These are phyloP conservation scores for Royoungia palumana DNA, from an alignment of 768 basidiomycete genomes.

Conservation along the genomic window DNA sequence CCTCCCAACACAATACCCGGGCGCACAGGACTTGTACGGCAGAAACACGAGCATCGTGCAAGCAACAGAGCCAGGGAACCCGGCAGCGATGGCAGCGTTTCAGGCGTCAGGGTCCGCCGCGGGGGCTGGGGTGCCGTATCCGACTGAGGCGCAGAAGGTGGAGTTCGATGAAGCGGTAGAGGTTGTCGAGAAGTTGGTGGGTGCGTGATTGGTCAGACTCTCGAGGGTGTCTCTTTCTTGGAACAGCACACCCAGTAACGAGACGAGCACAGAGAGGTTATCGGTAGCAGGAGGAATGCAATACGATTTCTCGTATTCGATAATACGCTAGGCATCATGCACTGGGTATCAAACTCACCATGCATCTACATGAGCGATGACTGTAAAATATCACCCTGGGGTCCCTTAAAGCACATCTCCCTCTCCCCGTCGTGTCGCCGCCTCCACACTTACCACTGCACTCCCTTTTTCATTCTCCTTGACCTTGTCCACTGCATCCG, in stretches of 20 bases:
- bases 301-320: too few species aligned
- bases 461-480: background rate
- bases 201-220: too few species aligned
- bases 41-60: constrained; percentile 63
- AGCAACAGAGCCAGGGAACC: constrained; percentile 37
- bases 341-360: too few species aligned
- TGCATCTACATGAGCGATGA: too few species aligned
- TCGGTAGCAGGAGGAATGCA: too few species aligned
- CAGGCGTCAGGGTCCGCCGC: constrained; percentile 57
- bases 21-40: constrained; percentile 72
- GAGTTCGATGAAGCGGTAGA: constrained; percentile 68
- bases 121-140: constrained; percentile 44
- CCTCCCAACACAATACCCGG: constrained; percentile 40
- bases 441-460: background rate
- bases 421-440: background rate
- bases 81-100: constrained; percentile 29
- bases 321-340: too few species aligned
- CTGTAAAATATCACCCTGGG: too few species aligned
- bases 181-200: constrained; percentile 53
- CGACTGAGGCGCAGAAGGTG: constrained; percentile 59
- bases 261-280: too few species aligned
- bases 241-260: too few species aligned
- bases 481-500: background rate
- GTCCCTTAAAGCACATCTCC: background rate
- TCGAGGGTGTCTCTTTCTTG: too few species aligned